Base-by-base conservation (phyloP, 2,329 filamentous ascomycete species). In the Myriosclerotinia duriaeana region DNA sequence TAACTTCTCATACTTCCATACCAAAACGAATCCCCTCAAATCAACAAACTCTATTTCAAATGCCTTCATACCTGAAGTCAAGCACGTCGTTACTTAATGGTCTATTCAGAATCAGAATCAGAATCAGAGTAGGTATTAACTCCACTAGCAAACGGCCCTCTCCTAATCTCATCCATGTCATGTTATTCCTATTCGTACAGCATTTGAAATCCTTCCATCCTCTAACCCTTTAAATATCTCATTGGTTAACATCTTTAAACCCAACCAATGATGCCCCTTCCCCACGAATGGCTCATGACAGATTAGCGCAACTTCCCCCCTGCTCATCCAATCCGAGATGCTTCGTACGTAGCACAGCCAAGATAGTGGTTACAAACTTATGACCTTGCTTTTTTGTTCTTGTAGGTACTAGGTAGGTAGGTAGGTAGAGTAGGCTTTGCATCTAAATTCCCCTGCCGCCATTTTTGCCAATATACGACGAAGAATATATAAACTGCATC, bases 401-500 rank as follows among this genome's bases (percentile, higher is more conserved):
- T 4, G n/a, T 56, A 22, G n/a, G n/a, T n/a, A n/a, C n/a, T n/a
- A n/a, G n/a, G n/a, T n/a, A n/a, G 30, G 15, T 7, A 17, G 26
- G 9, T 38, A 30, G 17, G n/a, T 14, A 22, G 4, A 3, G 9
- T 14, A 26, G 26, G 22, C 54, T 20, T 14, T 58, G 5, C 14
- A 14, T 30, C 26, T 15, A 9, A 2, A 34, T 14, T 6, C 55
- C 40, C 55, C 40, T 59, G 55, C 56, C 26, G 6, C 26, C 20
- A 48, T 59, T 46, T 15, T 59, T 22, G 30, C 30, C 56, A 59
- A 59, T 34, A 48, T 36, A 59, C 26, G 26, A 26, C 26, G 26
- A 26, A 26, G 26, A 42, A 56, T 55, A 55, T 59, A 59, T 59
- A 59, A 59, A 48, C 42, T 22, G 7, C 40, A 17, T n/a, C 56